Percentiles rank a stretch among this genome's conserved stretches.
Evolutionary conservation across 331 rosid genomes (phyloP).

Genomic region (Quercus phellos): DNA sequence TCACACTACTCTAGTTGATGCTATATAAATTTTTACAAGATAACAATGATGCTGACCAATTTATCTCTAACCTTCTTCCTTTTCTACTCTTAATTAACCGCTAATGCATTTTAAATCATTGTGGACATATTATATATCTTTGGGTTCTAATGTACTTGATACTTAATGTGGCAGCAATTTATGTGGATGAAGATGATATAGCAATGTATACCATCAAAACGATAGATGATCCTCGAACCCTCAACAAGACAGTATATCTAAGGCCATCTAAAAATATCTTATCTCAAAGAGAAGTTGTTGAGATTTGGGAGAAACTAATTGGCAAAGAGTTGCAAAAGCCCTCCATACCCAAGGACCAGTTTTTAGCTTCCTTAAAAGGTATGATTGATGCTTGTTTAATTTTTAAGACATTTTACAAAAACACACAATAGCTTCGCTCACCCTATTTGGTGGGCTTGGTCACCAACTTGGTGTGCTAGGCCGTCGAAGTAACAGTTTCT

Average conservation of each 20-base stretch:
- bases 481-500: too few relatives aligned
- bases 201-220: slow-evolving; percentile 67
- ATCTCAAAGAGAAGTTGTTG: slow-evolving; percentile 69
- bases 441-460: neutral
- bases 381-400: neutral
- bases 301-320: slow-evolving; percentile 63
- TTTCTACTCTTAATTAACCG: too few relatives aligned
- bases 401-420: slow-evolving; percentile 28
- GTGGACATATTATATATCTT: too few relatives aligned
- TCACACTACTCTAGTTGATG: too few relatives aligned
- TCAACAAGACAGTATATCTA: slow-evolving; percentile 70
- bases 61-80: too few relatives aligned
- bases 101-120: too few relatives aligned
- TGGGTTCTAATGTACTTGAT: too few relatives aligned
- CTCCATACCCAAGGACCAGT: slow-evolving; percentile 45
- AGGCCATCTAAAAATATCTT: slow-evolving; percentile 62
- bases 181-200: slow-evolving; percentile 77
- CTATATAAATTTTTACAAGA: too few relatives aligned
- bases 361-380: slow-evolving; percentile 54
- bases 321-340: slow-evolving; percentile 52
- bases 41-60: too few relatives aligned
- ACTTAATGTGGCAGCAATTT: slow-evolving; percentile 30
- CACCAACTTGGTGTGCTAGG: too few relatives aligned
- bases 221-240: slow-evolving; percentile 63
- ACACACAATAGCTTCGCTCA: too few relatives aligned